Conservation (phyloP, 176 grass and related monocot genomes). For the Paspalum vaginatum region DNA sequence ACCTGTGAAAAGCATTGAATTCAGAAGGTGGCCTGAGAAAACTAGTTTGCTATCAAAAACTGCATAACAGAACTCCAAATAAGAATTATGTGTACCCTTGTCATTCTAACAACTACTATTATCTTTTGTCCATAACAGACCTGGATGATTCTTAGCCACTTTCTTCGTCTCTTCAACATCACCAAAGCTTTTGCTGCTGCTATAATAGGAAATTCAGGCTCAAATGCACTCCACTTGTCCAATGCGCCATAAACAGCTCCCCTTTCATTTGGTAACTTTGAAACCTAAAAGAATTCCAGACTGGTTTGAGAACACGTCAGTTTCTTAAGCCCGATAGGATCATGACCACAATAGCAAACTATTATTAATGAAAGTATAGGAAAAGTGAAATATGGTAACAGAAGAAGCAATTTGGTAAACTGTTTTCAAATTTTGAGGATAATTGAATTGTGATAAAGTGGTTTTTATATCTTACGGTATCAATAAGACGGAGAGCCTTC, state of each 20-base stretch:
- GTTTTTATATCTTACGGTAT: constrained; percentile 59
- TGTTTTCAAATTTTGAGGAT: not conserved
- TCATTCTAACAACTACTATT: not conserved
- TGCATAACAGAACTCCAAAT: not conserved
- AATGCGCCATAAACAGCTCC: constrained; percentile 74
- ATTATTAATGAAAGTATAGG: not conserved
- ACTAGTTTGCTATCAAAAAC: constrained; percentile 6
- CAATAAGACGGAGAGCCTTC: constrained; percentile 82
- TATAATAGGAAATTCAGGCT: constrained; percentile 80
- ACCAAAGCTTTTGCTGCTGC: constrained; percentile 76
- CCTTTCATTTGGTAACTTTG: constrained; percentile 73
- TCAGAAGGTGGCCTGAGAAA: not conserved
- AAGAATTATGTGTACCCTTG: not conserved
- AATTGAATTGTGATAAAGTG: not conserved
- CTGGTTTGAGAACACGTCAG: constrained; percentile 44
- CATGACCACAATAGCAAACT: not conserved
- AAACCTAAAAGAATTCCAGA: constrained; percentile 68
- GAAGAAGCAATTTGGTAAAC: constrained; percentile 1
- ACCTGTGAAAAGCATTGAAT: constrained; percentile 50
- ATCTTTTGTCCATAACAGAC: constrained; percentile 24
- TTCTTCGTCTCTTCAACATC: constrained; percentile 63
- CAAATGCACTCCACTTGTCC: constrained; percentile 92
- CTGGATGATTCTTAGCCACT: constrained; percentile 88
- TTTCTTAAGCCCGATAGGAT: constrained; percentile 27
- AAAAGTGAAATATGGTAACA: constrained; percentile 1